phyloP scores from a whole-genome alignment of 108 stramenopile genomes.

The Bacterosira constricta region DNA sequence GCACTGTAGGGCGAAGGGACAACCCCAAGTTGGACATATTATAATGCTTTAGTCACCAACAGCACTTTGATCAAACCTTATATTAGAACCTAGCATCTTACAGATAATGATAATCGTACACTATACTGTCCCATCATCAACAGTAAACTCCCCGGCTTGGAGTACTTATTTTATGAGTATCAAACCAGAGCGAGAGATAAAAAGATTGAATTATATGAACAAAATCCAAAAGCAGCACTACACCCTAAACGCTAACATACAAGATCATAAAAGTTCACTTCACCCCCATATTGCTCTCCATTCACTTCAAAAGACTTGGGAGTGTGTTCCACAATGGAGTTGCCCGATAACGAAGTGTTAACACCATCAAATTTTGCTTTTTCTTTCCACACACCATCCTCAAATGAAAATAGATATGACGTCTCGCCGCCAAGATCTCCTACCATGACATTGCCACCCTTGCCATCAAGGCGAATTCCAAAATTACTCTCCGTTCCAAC shows the following conservation, averaged over 20 bases:
- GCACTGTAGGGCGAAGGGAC: too few relatives aligned
- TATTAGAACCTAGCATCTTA: too few relatives aligned
- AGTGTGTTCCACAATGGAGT: neutral
- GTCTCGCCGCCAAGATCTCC: neutral
- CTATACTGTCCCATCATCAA: too few relatives aligned
- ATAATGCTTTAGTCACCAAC: too few relatives aligned
- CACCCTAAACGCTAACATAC: neutral
- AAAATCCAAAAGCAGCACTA: neutral
- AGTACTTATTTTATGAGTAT: too few relatives aligned
- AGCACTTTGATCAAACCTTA: too few relatives aligned
- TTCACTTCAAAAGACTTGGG: neutral
- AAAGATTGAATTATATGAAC: too few relatives aligned
- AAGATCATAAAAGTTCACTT: neutral
- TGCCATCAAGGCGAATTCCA: neutral
- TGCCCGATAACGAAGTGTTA: neutral
- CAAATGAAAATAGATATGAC: conserved; percentile 1
- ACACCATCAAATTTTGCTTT: neutral
- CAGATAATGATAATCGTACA: too few relatives aligned
- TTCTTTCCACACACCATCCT: conserved; percentile 8
- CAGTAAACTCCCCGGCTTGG: too few relatives aligned
- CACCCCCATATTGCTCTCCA: neutral
- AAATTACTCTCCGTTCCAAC: neutral
- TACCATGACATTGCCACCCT: neutral
- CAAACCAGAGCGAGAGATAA: too few relatives aligned
- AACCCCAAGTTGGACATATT: too few relatives aligned